Conservation (phyloP, 23 red algal species). For the Gracilaria gracilis region DNA sequence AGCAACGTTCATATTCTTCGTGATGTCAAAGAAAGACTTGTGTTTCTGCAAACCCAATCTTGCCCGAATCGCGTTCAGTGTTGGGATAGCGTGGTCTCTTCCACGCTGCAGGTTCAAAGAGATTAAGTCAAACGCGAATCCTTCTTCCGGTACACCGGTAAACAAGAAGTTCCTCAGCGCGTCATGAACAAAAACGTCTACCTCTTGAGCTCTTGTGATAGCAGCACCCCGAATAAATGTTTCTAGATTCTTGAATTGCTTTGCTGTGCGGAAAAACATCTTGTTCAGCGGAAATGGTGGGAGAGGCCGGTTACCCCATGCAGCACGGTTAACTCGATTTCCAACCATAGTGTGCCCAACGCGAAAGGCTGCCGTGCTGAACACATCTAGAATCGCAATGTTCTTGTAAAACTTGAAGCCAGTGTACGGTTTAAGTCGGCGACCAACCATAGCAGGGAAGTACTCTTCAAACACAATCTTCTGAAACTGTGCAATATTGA, state of each 20-base stretch:
- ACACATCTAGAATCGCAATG: constrained; percentile 47
- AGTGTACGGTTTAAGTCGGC: constrained; percentile 22
- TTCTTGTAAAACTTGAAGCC: constrained; percentile 46
- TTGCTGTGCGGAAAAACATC: constrained; percentile 65
- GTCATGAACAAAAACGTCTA: constrained; percentile 61
- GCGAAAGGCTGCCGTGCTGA: constrained; percentile 71
- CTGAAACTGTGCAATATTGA: constrained; percentile 69
- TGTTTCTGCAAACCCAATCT: neutral
- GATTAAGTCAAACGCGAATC: constrained; percentile 62
- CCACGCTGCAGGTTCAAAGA: constrained; percentile 76
- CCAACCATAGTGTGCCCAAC: constrained; percentile 79
- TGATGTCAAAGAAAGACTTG: constrained; percentile 24
- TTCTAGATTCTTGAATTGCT: constrained; percentile 40
- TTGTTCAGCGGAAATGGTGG: constrained; percentile 20
- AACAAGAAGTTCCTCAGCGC: constrained; percentile 72
- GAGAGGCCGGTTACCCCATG: constrained; percentile 13
- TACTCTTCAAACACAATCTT: constrained; percentile 64
- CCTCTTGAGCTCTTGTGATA: constrained; percentile 50
- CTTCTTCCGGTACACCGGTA: constrained; percentile 55
- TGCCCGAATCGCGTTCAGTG: constrained; percentile 36
- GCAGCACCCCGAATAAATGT: constrained; percentile 45
- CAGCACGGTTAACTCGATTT: constrained; percentile 32
- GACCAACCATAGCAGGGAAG: constrained; percentile 56
- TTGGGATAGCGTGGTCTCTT: constrained; percentile 65
- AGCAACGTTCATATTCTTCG: constrained; percentile 32